These are phyloP conservation scores for Chimonanthus salicifolius DNA, from an alignment of 164 flowering plant genomes.

Conservation along the genomic window DNA sequence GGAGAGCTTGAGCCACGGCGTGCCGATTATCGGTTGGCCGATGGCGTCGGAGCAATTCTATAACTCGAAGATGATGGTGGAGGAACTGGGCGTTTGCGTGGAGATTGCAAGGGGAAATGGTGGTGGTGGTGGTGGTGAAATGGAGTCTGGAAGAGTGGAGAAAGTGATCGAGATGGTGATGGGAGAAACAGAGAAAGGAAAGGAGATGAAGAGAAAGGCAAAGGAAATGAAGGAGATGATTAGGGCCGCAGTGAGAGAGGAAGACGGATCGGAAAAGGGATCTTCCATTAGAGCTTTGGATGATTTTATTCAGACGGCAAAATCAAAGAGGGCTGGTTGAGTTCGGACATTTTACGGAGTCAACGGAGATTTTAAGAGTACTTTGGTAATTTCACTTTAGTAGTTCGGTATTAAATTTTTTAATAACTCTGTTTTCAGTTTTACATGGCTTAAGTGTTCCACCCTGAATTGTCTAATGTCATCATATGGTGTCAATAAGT, in stretches of 20 bases:
- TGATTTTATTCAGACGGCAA: not conserved
- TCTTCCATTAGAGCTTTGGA: conserved; percentile 1
- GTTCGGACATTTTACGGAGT: not conserved
- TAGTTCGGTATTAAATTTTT: too few species aligned
- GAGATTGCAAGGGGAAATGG: conserved; percentile 14
- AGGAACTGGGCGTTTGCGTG: conserved; percentile 19
- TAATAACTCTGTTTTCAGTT: not conserved
- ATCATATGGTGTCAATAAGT: too few species aligned
- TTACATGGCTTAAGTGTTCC: not conserved
- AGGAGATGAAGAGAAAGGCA: conserved; percentile 11
- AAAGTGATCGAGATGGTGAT: conserved; percentile 7
- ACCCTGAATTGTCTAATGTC: not conserved
- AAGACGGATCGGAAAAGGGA: not conserved
- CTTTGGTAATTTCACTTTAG: not conserved
- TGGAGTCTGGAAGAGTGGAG: not conserved
- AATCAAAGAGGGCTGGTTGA: not conserved
- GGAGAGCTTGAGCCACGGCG: conserved; percentile 16
- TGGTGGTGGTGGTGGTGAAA: not conserved
- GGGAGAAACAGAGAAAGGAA: conserved; percentile 8
- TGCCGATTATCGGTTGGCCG: conserved; percentile 23
- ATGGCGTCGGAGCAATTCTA: conserved; percentile 15
- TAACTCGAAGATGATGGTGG: conserved; percentile 20
- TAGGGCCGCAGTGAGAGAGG: conserved; percentile 1
- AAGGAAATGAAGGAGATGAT: conserved; percentile 1
- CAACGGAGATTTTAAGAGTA: not conserved